Evolutionary conservation across 2,329 filamentous ascomycete genomes (phyloP).

Genomic region (Samsoniella hepiali): DNA sequence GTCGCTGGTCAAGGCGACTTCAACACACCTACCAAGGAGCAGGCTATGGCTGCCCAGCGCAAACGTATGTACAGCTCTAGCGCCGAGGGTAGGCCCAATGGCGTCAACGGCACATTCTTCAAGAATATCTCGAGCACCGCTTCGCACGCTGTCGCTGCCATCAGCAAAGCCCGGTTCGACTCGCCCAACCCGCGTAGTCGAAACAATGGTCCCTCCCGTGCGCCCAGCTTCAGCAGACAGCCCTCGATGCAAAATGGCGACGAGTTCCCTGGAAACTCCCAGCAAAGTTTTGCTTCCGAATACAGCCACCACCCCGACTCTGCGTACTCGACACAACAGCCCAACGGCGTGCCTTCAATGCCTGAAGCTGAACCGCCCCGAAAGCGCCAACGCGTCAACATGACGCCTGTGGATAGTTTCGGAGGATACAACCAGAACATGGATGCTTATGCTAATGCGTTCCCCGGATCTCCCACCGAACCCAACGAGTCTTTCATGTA

Average conservation of each 20-base stretch:
- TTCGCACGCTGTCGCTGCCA: conserved; percentile 88
- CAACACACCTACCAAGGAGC: conserved; percentile 96
- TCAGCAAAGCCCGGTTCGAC: conserved; percentile 93
- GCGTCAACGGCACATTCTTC: conserved; percentile 83
- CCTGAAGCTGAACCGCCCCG: conserved; percentile 71
- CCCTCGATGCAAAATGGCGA: conserved; percentile 68
- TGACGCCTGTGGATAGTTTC: conserved; percentile 57
- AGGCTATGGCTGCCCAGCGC: conserved; percentile 92
- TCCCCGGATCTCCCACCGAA: conserved; percentile 73
- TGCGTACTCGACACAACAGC: conserved; percentile 61
- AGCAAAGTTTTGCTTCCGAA: conserved; percentile 78
- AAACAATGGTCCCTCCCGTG: conserved; percentile 54
- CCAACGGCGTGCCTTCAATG: conserved; percentile 35
- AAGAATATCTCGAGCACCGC: conserved; percentile 94
- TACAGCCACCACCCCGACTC: conserved; percentile 72
- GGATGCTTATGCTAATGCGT: conserved; percentile 43
- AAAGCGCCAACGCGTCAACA: conserved; percentile 65
- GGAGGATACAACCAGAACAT: conserved; percentile 50
- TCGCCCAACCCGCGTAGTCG: conserved; percentile 71
- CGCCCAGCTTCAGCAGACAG: conserved; percentile 68
- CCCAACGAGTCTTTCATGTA: conserved; percentile 77
- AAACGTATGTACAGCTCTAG: conserved; percentile 80
- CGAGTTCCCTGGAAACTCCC: conserved; percentile 69
- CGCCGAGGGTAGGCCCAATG: conserved; percentile 65
- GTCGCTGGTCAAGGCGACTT: conserved; percentile 69